Evolutionary conservation across 495 filamentous ascomycete species (phyloP).

Genomic region (Letharia lupina): DNA sequence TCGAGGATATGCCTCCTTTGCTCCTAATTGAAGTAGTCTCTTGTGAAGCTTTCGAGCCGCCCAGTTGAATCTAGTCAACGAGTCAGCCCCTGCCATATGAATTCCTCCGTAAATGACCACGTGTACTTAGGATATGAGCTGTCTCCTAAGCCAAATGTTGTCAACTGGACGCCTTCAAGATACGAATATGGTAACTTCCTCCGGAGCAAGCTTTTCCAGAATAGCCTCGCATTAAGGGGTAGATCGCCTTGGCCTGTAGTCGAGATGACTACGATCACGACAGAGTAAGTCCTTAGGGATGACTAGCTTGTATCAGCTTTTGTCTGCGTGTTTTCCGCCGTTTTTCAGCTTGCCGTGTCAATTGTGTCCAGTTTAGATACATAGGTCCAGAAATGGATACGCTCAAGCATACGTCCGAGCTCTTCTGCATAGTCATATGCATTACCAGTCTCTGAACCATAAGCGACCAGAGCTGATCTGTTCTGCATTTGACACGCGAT

Average conservation of each 20-base stretch:
- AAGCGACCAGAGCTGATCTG: constrained; percentile 62
- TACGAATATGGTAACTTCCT: constrained; percentile 66
- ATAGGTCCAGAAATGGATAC: constrained; percentile 66
- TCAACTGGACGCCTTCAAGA: constrained; percentile 58
- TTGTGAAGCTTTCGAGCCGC: constrained; percentile 81
- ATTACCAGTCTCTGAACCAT: constrained; percentile 92
- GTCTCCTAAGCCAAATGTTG: constrained; percentile 87
- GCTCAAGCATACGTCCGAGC: constrained; percentile 59
- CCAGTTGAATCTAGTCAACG: constrained; percentile 72
- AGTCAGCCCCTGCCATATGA: background rate
- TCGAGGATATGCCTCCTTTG: constrained; percentile 60
- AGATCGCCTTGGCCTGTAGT: constrained; percentile 95
- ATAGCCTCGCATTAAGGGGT: constrained; percentile 64
- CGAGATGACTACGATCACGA: constrained; percentile 73
- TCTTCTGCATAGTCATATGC: constrained; percentile 83
- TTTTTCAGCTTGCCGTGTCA: constrained; percentile 50
- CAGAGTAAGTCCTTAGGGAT: constrained; percentile 41
- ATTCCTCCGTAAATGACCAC: background rate
- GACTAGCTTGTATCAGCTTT: constrained; percentile 29
- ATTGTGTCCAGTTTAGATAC: constrained; percentile 70
- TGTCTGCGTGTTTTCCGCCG: constrained; percentile 6
- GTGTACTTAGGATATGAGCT: constrained; percentile 82
- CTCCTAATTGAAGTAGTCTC: constrained; percentile 77
- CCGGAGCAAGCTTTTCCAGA: constrained; percentile 79
- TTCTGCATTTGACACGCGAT: constrained; percentile 1